A percentile compares a stretch with the other conserved stretches of the same genome.
Evolutionary conservation across 257 asterid species (phyloP).

Genomic region (Echites panduratus): DNA sequence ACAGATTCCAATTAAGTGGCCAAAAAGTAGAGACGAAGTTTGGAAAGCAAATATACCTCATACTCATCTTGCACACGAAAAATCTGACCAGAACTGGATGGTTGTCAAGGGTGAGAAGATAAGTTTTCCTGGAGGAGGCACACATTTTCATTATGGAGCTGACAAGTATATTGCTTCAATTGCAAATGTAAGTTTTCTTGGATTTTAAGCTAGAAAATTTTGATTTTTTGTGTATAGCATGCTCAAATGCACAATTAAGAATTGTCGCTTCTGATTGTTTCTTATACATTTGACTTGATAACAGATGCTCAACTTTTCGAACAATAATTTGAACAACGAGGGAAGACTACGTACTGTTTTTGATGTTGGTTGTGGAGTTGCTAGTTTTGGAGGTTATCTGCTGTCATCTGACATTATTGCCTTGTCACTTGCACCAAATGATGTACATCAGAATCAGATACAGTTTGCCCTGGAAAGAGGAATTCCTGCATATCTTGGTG

Average conservation of each 20-base stretch:
- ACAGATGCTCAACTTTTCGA: conserved; percentile 82
- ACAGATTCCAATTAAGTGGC: conserved; percentile 92
- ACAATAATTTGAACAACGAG: conserved; percentile 58
- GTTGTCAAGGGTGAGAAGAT: conserved; percentile 84
- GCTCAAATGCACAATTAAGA: not conserved
- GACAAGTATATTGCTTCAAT: conserved; percentile 82
- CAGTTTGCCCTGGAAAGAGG: conserved; percentile 97
- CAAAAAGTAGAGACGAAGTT: conserved; percentile 85
- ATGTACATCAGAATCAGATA: conserved; percentile 93
- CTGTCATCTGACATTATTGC: conserved; percentile 77
- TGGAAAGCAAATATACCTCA: conserved; percentile 96
- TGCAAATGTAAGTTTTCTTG: conserved; percentile 62
- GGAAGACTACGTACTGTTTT: conserved; percentile 81
- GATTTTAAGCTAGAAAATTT: not conserved
- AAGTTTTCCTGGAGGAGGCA: conserved; percentile 89
- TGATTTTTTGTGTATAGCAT: not conserved
- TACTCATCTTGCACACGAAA: conserved; percentile 91
- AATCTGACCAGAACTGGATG: conserved; percentile 99
- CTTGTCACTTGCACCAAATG: conserved; percentile 94
- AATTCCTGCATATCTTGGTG: conserved; percentile 93
- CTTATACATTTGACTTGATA: conserved; percentile 12
- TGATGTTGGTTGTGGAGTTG: conserved; percentile 96
- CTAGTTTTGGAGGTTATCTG: conserved; percentile 94
- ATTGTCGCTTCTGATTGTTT: conserved; percentile 10
- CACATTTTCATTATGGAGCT: conserved; percentile 95